Base-by-base conservation (phyloP, 306 rosid species). In the Oemleria cerasiformis region DNA sequence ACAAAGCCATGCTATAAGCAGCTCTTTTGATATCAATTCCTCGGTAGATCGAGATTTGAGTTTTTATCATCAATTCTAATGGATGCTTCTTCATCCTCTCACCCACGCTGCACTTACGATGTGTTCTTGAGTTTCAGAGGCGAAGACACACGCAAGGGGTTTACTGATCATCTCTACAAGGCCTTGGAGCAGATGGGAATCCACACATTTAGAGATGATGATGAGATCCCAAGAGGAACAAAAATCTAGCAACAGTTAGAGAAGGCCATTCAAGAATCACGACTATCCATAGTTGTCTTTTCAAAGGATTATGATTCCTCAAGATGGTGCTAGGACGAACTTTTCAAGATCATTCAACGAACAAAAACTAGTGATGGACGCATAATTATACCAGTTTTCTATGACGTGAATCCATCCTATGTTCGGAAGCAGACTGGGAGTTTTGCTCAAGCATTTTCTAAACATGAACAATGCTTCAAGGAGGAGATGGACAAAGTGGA, bases 71-170 rank as follows among this genome's bases (percentile, higher is more conserved):
- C 2, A 25, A 1, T 2, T 1, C 1, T 25, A 2, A 2, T 2
- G 1, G 34, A 9, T 20, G 4, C 70, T 44, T 65, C 55, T 47
- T 65, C 69, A 5, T 43, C 69, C n/a, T 19, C 51, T 19, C n/a
- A 65, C 69, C 38, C 19, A 9, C 34, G 43, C 0, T 1, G 20
- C 5, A 25, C 30, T 25, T 54, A 68, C 38, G 36, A 68, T 39
- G 61, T 23, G 15, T 68, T 68, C 73, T 54, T 68, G 61, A 68
- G 73, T 68, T 68, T 53, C 20, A 53, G 66, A 61, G 66, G 66
- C 4, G 0, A 39, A 40, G 45, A 61, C 11, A 61, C 66, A 0
- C 71, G 71, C 57, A 48, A 34, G 59, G 42, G 23, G 1, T 67
- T 67, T 36, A 38, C 44, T 10, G 63, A 68, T 17, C 50, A 38